phyloP scores from a whole-genome alignment of 768 basidiomycete species.

The Royoungia palumana region DNA sequence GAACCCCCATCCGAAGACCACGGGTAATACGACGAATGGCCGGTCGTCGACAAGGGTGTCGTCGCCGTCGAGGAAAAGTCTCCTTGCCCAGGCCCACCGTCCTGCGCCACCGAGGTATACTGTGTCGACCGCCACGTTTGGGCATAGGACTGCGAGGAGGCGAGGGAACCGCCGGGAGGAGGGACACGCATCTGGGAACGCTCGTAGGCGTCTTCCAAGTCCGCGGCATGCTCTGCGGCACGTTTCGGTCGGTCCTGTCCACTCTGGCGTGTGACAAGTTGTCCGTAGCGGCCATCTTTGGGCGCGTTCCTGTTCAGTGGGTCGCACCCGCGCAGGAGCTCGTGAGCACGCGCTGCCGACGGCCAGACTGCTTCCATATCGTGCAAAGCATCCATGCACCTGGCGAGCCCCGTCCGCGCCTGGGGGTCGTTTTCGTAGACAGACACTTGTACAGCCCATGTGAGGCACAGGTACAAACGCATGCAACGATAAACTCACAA shows the following conservation, averaged over 20 bases:
- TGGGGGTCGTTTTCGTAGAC: constrained; percentile 67
- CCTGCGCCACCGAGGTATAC: constrained; percentile 7
- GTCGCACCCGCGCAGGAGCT: constrained; percentile 67
- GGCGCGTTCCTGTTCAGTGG: constrained; percentile 15
- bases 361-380: constrained; percentile 75
- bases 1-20: constrained; percentile 39
- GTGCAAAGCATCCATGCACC: constrained; percentile 63
- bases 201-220: constrained; percentile 34
- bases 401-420: constrained; percentile 57
- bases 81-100: constrained; percentile 5
- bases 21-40: constrained; percentile 38
- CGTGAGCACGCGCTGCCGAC: constrained; percentile 67
- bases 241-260: constrained; percentile 51
- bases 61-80: constrained; percentile 7
- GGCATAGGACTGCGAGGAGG: constrained; percentile 20
- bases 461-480: not conserved
- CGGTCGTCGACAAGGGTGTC: constrained; percentile 1
- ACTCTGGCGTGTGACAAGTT: constrained; percentile 8
- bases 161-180: constrained; percentile 1
- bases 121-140: constrained; percentile 32
- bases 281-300: constrained; percentile 3
- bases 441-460: constrained; percentile 43
- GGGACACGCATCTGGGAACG: constrained; percentile 20
- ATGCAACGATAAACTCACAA: constrained; percentile 42
- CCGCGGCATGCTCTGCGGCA: constrained; percentile 49